Conservation (phyloP, 164 flowering plant species). For the Nymphaea thermarum region DNA sequence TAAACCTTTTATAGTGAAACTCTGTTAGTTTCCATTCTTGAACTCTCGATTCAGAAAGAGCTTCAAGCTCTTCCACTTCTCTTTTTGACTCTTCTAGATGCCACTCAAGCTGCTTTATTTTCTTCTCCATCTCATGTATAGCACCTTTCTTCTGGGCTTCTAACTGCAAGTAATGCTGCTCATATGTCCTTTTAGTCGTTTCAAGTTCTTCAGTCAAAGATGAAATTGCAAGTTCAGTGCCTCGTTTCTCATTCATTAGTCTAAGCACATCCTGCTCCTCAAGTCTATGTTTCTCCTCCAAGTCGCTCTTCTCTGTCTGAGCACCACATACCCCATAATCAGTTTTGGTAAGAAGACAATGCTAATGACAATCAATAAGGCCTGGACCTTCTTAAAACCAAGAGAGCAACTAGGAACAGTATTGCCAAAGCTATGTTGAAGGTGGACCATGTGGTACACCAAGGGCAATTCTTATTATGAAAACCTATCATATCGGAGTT, state of each 20-base stretch:
- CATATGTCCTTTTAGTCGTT: constrained; percentile 27
- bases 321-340: constrained; percentile 6
- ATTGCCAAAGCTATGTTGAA: not conserved
- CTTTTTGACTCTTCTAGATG: constrained; percentile 40
- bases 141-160: constrained; percentile 42
- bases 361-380: not conserved
- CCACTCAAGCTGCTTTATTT: constrained; percentile 47
- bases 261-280: constrained; percentile 47
- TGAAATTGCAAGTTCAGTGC: constrained; percentile 30
- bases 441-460: too few species aligned
- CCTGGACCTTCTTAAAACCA: not conserved
- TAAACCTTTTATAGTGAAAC: constrained; percentile 25
- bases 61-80: constrained; percentile 48
- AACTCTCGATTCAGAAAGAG: constrained; percentile 37
- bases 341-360: not conserved
- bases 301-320: constrained; percentile 56
- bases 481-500: too few species aligned
- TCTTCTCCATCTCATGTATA: constrained; percentile 33
- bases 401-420: not conserved
- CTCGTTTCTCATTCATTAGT: constrained; percentile 47
- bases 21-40: constrained; percentile 54
- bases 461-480: too few species aligned
- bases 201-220: constrained; percentile 49
- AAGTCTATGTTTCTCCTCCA: constrained; percentile 56
- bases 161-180: constrained; percentile 30